Evolutionary conservation across 2,329 filamentous ascomycete genomes (phyloP), one percentile per base, ranked within the genome.

Genomic region (Aspergillus neoniger): DNA sequence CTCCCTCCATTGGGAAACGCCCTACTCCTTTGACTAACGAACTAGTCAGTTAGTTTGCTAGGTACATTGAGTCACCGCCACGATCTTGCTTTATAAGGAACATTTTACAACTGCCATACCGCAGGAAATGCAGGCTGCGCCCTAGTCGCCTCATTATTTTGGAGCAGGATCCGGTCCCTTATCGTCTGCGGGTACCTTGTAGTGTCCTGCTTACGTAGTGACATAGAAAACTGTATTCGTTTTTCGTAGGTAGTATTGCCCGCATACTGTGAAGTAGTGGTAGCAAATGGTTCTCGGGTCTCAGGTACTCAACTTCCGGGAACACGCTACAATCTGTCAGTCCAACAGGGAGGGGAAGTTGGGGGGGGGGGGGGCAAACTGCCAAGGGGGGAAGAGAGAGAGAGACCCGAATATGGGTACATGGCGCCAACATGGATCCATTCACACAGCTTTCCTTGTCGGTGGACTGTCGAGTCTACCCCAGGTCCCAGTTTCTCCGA

Each of bases 401-500:
- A 28, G 19, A 44, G 19, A 44, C 41, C 41, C 41, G 41, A 44
- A 44, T 21, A 44, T 44, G 41, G 41, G 41, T 21, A 10, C 41
- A 44, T 23, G 14, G 19, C 41, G 19, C 36, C 32, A 36, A 36
- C 12, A 4, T 36, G 32, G 32, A 32, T 41, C 58, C 51, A 41
- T 21, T 25, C 51, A 21, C 21, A 25, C n/a, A 23, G 19, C 23
- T 51, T 62, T 67, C 58, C 58, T 53, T 57, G 52, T 58, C 55
- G 52, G 54, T 52, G 39, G 39, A 36, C 32, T 14, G 32, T 36
- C 32, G 32, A 36, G 47, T 43, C 48, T 64, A 65, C 68, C 67
- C 68, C 67, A 61, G 63, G 59, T 57, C 53, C 53, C 25, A 50
- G 47, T 50, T 50, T 55, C 59, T 49, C 58, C 50, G 61, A 66